Conservation (phyloP, 2,329 filamentous ascomycete species). For the Trichoderma atrobrunneum region DNA sequence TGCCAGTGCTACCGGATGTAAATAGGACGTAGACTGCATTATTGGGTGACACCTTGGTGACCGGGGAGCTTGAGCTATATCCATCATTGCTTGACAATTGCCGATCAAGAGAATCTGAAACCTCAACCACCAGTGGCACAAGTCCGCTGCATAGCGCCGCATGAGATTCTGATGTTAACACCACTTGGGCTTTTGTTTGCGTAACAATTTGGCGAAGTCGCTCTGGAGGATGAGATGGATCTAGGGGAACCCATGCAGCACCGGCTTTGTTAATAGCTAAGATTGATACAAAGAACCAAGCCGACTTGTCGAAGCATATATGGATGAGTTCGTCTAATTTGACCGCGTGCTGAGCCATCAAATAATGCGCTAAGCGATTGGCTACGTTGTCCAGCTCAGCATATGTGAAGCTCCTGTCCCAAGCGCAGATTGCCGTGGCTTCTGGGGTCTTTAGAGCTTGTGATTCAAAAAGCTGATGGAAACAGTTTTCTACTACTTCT, state of each 20-base stretch:
- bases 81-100: background rate
- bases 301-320: conserved; percentile 17
- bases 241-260: conserved; percentile 22
- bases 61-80: background rate
- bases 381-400: conserved; percentile 29
- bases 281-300: conserved; percentile 23
- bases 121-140: background rate
- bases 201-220: conserved; percentile 2
- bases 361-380: conserved; percentile 17
- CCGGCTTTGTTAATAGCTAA: conserved; percentile 23
- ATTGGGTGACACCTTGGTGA: background rate
- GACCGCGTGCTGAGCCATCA: conserved; percentile 21
- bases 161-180: background rate
- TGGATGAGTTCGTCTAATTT: conserved; percentile 5
- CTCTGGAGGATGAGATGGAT: conserved; percentile 15
- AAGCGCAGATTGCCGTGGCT: background rate
- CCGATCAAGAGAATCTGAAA: background rate
- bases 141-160: background rate
- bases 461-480: conserved; percentile 9
- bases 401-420: conserved; percentile 37
- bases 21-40: conserved; percentile 26
- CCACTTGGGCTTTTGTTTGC: background rate
- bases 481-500: background rate
- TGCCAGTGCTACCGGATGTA: conserved; percentile 27
- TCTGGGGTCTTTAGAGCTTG: background rate